Evolutionary conservation across 352 stramenopile genomes (phyloP), one percentile per base, ranked within the genome.

Genomic region (Phytopythium vexans): DNA sequence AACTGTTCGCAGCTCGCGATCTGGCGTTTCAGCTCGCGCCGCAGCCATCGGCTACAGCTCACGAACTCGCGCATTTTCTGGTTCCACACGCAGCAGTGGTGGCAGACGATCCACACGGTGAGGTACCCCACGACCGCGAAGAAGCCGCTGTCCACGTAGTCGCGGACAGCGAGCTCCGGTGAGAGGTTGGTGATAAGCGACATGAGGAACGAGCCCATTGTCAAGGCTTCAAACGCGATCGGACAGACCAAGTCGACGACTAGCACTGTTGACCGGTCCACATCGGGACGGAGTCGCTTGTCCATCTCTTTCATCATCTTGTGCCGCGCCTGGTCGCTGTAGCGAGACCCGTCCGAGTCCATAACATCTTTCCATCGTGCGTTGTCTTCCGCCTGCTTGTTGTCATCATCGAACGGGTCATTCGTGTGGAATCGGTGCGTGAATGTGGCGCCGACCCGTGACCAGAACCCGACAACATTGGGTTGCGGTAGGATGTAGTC

Each of bases 31-130:
- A 92, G 66, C 42, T 87, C 81, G 46, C 83, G 83, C 39, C 82
- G 79, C 31, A 75, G 73, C 32, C 83, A 77, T 34, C 82, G 73
- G 49, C 92, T 92, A 52, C 89, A 91, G 61, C 77, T 89, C 38
- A 94, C 83, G 54, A 91, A 89, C 64, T 91, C 77, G 41, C 83
- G 82, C 83, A 94, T 94, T 45, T 89, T 87, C 34, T 71, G 76
- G 60, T 94, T 92, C 16, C 83, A 73, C 46, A 73, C 64, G 62
- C 83, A 92, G 54, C 79, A 92, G 63, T 88, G 92, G 62, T 94
- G 83, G 56, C 79, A 90, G 14, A 83, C 61, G 62, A 90, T 83
- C 83, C 83, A 94, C 8, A 89, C 41, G 6, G 61, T 58, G 38
- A 94, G 62, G 63, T 92, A 92, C 6, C 71, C 68, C 8, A 60